Evolutionary conservation across 441 rosid genomes (phyloP), one percentile per base, ranked within the genome.

Genomic region (Lepidium campestre): DNA sequence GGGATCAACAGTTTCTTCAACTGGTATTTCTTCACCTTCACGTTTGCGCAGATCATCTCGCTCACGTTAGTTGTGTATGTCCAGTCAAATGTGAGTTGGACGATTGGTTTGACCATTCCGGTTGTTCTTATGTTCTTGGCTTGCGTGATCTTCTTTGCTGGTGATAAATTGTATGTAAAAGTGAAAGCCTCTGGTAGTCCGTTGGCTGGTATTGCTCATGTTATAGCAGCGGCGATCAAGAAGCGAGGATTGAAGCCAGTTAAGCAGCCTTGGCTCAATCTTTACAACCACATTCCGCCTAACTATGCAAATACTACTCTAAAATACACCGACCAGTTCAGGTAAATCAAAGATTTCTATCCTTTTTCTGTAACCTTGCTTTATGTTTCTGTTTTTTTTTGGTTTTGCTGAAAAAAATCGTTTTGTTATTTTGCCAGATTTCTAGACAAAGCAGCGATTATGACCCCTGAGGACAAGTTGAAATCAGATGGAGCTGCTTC

Each of bases 21-120:
- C 50, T 90, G 96, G 96, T 87, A 89, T 56, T 84, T 82, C 78
- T 89, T 81, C 80, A 87, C 86, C 55, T 85, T 77, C 84, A 89
- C 88, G 7, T 82, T 87, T 9, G 89, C 96, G 57, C 79, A 81
- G 57, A 84, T 87, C 83, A 53, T 89, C 23, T 79, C 96, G 35
- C 58, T 87, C 45, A 89, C 93, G 0, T 46, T 83, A 0, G 78
- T 89, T 7, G 90, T 89, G 35, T 87, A 89, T 5, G 57, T 89
- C 54, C 96, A 89, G 78, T 77, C 90, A 35, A 85, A 87, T 32
- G 78, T 87, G 25, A 87, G 88, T 54, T 89, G 93, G 96, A 73
- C 91, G 0, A 77, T 85, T 27, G 96, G 96, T 36, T 70, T 89
- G 56, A 81, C 68, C 25, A 84, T 89, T 56, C 96, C 96, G 2